A percentile compares a stretch with the other conserved stretches of the same genome.
phyloP scores from a whole-genome alignment of 768 basidiomycete genomes.

The Guyanaporus albipodus region DNA sequence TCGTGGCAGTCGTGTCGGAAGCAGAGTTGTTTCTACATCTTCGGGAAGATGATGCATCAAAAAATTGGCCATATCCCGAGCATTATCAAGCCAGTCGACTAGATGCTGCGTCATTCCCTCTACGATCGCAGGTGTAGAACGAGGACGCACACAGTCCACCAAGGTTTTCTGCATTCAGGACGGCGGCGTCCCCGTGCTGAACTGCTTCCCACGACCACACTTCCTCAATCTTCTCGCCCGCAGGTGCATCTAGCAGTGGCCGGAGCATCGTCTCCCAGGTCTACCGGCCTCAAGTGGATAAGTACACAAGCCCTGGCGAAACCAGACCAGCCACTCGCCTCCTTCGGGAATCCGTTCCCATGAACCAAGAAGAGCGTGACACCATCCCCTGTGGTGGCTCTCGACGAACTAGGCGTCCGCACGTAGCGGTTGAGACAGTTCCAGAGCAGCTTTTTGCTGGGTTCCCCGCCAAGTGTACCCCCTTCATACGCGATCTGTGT shows the following conservation, averaged over 20 bases:
- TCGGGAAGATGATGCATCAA: slow-evolving; percentile 63
- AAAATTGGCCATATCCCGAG: slow-evolving; percentile 77
- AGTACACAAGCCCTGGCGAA: not conserved
- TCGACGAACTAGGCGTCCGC: slow-evolving; percentile 7
- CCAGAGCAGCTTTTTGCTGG: slow-evolving; percentile 49
- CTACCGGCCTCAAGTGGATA: slow-evolving; percentile 34
- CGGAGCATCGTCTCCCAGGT: slow-evolving; percentile 73
- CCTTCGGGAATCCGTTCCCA: slow-evolving; percentile 86
- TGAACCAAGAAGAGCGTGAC: slow-evolving; percentile 76
- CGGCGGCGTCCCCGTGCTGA: slow-evolving; percentile 81
- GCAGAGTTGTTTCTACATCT: slow-evolving; percentile 21
- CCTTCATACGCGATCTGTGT: slow-evolving; percentile 8
- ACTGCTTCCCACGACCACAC: slow-evolving; percentile 83
- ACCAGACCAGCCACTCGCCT: slow-evolving; percentile 41
- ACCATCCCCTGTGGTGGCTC: not conserved
- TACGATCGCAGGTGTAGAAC: not conserved
- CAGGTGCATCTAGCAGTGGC: slow-evolving; percentile 44
- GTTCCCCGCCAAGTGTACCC: slow-evolving; percentile 15
- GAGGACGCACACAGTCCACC: slow-evolving; percentile 53
- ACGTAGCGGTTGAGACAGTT: slow-evolving; percentile 70
- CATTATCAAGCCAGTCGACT: slow-evolving; percentile 79
- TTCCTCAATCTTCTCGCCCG: slow-evolving; percentile 51
- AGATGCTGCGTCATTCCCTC: not conserved
- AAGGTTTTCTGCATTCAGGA: slow-evolving; percentile 58
- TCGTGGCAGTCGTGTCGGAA: slow-evolving; percentile 54